Conservation (phyloP, 441 rosid genomes). For the Populus hybrid region DNA sequence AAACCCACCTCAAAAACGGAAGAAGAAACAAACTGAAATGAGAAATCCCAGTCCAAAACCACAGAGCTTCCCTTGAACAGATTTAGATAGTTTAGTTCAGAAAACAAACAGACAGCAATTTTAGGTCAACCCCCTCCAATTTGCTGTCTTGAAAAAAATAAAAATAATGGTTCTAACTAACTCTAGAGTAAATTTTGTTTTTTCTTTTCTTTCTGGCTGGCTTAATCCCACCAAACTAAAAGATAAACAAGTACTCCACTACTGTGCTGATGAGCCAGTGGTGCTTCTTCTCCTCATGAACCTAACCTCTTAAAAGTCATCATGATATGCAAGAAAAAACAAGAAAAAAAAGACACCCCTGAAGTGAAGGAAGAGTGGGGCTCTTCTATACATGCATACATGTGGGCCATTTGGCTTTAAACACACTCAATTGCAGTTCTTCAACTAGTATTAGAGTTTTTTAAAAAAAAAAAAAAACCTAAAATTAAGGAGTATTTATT, state of each 20-base stretch:
- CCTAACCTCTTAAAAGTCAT: conserved; percentile 20
- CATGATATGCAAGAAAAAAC: conserved; percentile 16
- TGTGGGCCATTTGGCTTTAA: conserved; percentile 52
- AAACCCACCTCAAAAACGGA: conserved; percentile 1
- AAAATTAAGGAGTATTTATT: not conserved
- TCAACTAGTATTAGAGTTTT: conserved; percentile 4
- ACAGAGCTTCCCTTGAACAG: conserved; percentile 18
- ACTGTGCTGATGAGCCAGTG: not conserved
- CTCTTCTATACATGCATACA: conserved; percentile 8
- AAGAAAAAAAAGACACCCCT: not conserved
- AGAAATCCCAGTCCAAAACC: conserved; percentile 9
- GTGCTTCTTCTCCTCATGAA: not conserved
- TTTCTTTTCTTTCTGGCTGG: too few relatives aligned
- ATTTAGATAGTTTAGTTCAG: conserved; percentile 1
- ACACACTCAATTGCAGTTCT: conserved; percentile 59
- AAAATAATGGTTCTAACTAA: not conserved
- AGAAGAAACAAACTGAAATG: too few relatives aligned
- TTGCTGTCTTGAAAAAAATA: not conserved
- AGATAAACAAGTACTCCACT: conserved; percentile 24
- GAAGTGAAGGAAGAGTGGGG: too few relatives aligned
- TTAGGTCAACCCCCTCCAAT: conserved; percentile 41
- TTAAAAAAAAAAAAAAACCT: too few relatives aligned
- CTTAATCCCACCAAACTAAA: conserved; percentile 15
- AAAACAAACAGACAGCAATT: conserved; percentile 16
- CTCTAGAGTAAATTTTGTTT: too few relatives aligned